Percentiles rank a stretch among this genome's conserved stretches.
These are phyloP conservation scores for Nitzschia sp. DNA, from an alignment of 108 stramenopile species.

Conservation along the genomic window DNA sequence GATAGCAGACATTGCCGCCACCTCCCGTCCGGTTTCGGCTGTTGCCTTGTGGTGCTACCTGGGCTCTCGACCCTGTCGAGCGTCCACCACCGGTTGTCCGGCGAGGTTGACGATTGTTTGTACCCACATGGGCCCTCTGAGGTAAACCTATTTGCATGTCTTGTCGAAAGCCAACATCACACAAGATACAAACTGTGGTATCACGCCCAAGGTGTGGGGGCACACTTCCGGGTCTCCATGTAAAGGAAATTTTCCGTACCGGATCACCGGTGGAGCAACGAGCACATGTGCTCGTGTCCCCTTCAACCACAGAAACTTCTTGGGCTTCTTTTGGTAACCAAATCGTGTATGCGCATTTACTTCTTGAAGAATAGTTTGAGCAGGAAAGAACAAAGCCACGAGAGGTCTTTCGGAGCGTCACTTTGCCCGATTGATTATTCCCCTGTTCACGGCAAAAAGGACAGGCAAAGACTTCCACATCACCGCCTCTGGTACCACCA, in stretches of 20 bases:
- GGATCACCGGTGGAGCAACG: slow-evolving; percentile 44
- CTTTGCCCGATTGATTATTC: slow-evolving; percentile 33
- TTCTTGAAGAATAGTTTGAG: slow-evolving; percentile 48
- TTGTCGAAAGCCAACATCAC: slow-evolving; percentile 65
- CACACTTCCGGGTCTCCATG: slow-evolving; percentile 81
- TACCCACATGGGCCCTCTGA: slow-evolving; percentile 58
- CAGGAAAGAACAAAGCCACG: slow-evolving; percentile 67
- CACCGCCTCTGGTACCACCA: slow-evolving; percentile 64
- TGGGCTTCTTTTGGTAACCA: slow-evolving; percentile 71
- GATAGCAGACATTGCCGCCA: slow-evolving; percentile 32
- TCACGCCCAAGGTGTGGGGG: slow-evolving; percentile 73
- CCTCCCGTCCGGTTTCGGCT: not conserved
- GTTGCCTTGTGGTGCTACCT: not conserved
- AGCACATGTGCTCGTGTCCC: slow-evolving; percentile 42
- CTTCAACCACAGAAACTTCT: slow-evolving; percentile 46
- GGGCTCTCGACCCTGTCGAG: not conserved
- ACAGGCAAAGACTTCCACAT: slow-evolving; percentile 71
- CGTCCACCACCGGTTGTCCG: not conserved
- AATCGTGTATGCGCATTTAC: slow-evolving; percentile 63
- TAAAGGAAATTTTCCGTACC: slow-evolving; percentile 67
- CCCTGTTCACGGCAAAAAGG: slow-evolving; percentile 63
- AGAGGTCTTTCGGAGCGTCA: slow-evolving; percentile 53
- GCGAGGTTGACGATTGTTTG: slow-evolving; percentile 17
- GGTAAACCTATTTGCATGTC: slow-evolving; percentile 72
- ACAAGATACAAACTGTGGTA: slow-evolving; percentile 66